phyloP scores from a whole-genome alignment of 208 protist species.

The Wallacemonas sp. region DNA sequence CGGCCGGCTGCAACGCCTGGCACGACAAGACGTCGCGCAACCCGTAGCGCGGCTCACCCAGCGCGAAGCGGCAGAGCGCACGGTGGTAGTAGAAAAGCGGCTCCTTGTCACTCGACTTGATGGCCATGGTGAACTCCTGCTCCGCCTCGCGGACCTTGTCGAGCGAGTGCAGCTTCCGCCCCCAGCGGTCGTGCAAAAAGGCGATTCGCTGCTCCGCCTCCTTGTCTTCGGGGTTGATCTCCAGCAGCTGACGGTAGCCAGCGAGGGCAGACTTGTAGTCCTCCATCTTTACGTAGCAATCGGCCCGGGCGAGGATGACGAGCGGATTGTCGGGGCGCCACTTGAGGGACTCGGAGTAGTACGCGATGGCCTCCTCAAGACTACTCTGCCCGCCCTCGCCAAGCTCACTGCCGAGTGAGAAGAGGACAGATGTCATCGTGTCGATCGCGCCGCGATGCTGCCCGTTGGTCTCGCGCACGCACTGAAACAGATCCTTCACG shows the following conservation, averaged over 20 bases:
- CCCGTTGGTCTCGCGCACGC: conserved; percentile 83
- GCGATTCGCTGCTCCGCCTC: conserved; percentile 64
- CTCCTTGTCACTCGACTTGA: conserved; percentile 62
- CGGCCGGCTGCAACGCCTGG: conserved; percentile 61
- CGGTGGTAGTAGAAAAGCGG: conserved; percentile 87
- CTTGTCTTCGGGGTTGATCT: conserved; percentile 54
- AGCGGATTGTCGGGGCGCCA: conserved; percentile 82
- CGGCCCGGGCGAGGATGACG: conserved; percentile 79
- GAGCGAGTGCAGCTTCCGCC: conserved; percentile 56
- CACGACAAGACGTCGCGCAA: conserved; percentile 88
- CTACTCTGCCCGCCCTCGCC: conserved; percentile 24
- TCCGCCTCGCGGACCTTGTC: conserved; percentile 65
- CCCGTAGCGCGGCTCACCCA: conserved; percentile 76
- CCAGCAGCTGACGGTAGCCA: conserved; percentile 67
- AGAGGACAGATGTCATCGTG: conserved; percentile 82
- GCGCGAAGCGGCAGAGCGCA: conserved; percentile 73
- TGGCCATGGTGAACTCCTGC: conserved; percentile 84
- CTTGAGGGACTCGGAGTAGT: conserved; percentile 89
- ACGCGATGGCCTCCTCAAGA: conserved; percentile 68
- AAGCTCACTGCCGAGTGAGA: conserved; percentile 64
- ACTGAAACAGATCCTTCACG: conserved; percentile 81
- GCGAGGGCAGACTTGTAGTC: conserved; percentile 71
- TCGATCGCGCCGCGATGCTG: conserved; percentile 78
- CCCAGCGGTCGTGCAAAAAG: conserved; percentile 84
- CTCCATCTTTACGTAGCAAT: conserved; percentile 87